Conservation (phyloP, 2,329 filamentous ascomycete genomes). For the Hymenoscyphus albidus region DNA sequence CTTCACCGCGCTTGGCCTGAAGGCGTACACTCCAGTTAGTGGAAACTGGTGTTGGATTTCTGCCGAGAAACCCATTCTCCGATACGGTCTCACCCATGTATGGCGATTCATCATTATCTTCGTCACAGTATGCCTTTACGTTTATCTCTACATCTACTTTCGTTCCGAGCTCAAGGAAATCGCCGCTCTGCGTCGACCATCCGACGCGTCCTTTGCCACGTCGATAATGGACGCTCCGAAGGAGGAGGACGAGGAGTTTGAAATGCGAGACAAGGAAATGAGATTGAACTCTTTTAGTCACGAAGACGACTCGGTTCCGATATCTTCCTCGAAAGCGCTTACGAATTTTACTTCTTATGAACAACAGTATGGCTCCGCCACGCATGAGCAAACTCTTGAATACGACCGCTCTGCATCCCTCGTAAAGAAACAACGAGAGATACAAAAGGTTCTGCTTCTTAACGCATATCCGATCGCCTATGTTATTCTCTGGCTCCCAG, state of each 20-base stretch:
- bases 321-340: slow-evolving; percentile 7
- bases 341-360: slow-evolving; percentile 10
- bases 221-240: background rate
- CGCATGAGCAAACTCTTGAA: background rate
- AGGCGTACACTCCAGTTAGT: slow-evolving; percentile 33
- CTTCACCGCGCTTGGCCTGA: slow-evolving; percentile 2
- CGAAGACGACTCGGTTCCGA: slow-evolving; percentile 1
- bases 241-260: slow-evolving; percentile 5
- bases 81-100: slow-evolving; percentile 39
- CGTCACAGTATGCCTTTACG: slow-evolving; percentile 35
- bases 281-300: background rate
- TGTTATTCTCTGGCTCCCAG: slow-evolving; percentile 39
- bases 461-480: slow-evolving; percentile 39
- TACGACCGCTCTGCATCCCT: background rate
- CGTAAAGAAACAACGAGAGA: slow-evolving; percentile 6
- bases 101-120: slow-evolving; percentile 38
- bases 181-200: background rate
- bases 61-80: slow-evolving; percentile 31
- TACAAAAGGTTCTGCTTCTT: slow-evolving; percentile 35
- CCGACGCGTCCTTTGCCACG: background rate
- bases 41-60: slow-evolving; percentile 43
- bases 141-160: slow-evolving; percentile 35
- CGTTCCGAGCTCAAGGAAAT: slow-evolving; percentile 6
- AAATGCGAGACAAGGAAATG: slow-evolving; percentile 8
- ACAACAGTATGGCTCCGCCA: background rate